Evolutionary conservation across 768 basidiomycete species (phyloP), one percentile per base, ranked within the genome.

Genomic region (Boletus vermiculosoides): DNA sequence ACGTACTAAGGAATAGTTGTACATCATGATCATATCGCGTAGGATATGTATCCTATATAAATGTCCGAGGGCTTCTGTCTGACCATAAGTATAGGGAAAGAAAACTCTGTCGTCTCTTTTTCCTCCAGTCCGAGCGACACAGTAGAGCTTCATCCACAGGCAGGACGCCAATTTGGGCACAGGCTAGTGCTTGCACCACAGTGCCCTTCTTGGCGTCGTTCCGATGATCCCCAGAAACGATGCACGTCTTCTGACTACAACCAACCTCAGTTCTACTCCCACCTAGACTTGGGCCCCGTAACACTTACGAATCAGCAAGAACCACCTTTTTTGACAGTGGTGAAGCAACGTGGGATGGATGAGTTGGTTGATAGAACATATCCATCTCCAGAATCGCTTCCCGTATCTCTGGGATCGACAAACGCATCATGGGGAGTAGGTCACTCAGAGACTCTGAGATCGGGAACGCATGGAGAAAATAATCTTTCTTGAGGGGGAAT

Each of bases 381-480:
- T 65, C 58, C 28, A 65, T 58, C 5, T 50, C 52, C 28, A 56
- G 4, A 15, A 65, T 46, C 6, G 49, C 61, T 28, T 50, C 22
- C 34, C 58, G 50, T 15, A 64, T 58, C n/a, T 31, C 56, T 13
- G 62, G 57, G 22, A 66, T 67, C 23, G 62, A 49, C 25, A 58
- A 18, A 0, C 62, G 59, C 34, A 28, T 51, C 23, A 52, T 41
- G 1, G 59, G 57, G 6, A 65, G 40, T 15, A 64, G 51, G 10
- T 0, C 23, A 3, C 15, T 57, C 13, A 66, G 20, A 6, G 56
- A 5, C 31, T 52, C 47, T 6, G 65, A 66, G 18, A 67, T 55
- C 8, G 52, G 23, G 18, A 15, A 52, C 1, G 3, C 45, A 25
- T 41, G 49, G 30, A 55, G 10, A 25, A 25, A 25, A 25, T 56